Evolutionary conservation across 2,329 filamentous ascomycete species (phyloP).

Genomic region (Colletotrichum filicis): DNA sequence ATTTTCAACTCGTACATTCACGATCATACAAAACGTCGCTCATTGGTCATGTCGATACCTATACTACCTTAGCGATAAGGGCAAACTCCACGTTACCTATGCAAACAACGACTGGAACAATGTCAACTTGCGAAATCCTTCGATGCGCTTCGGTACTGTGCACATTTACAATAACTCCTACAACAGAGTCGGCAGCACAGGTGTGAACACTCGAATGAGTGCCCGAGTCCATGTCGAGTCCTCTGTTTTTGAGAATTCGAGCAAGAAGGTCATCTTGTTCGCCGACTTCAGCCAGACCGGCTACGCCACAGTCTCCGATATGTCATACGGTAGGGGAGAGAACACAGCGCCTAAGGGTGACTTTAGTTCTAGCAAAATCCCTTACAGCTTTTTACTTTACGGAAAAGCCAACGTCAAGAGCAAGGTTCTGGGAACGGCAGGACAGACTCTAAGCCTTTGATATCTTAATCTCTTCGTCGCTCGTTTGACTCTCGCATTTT

Average conservation of each 20-base stretch:
- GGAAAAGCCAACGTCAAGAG: conserved; percentile 58
- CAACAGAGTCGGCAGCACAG: conserved; percentile 46
- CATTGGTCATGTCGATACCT: conserved; percentile 68
- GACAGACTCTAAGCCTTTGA: conserved; percentile 50
- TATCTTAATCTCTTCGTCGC: no score
- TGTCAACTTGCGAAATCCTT: conserved; percentile 72
- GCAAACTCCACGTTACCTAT: conserved; percentile 72
- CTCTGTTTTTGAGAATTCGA: conserved; percentile 57
- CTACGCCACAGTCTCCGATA: conserved; percentile 53
- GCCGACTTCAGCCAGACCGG: conserved; percentile 54
- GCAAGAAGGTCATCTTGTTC: conserved; percentile 49
- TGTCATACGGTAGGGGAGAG: conserved; percentile 53
- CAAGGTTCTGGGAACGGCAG: conserved; percentile 52
- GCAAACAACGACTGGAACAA: conserved; percentile 74
- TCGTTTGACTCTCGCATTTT: no score
- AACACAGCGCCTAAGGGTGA: conserved; percentile 62
- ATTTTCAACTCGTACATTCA: conserved; percentile 50
- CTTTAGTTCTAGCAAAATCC: conserved; percentile 63
- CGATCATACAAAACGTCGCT: conserved; percentile 70
- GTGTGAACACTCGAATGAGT: conserved; percentile 66
- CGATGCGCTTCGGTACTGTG: conserved; percentile 72
- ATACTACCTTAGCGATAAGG: conserved; percentile 61
- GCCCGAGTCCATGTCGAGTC: conserved; percentile 68
- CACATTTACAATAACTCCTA: conserved; percentile 67
- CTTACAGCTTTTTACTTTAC: conserved; percentile 57